Conservation (phyloP, 305 asterid genomes). For the Plantago coronopus region DNA sequence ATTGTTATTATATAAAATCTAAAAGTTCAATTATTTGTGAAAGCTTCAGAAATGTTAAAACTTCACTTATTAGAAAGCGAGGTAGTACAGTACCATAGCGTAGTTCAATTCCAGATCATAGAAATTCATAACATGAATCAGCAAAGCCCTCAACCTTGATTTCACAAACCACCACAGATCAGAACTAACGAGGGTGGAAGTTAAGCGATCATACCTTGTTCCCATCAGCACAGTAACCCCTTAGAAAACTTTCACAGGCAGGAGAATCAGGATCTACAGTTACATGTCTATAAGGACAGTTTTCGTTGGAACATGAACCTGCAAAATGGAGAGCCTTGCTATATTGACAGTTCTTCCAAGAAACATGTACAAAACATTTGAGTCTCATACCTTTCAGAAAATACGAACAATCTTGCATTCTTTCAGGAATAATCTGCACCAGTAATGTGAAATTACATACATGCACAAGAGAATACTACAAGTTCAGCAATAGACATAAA, state of each 20-base stretch:
- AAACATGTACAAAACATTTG: conserved; percentile 17
- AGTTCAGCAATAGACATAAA: conserved; percentile 21
- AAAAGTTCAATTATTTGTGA: too few relatives aligned
- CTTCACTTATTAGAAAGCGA: too few relatives aligned
- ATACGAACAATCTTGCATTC: conserved; percentile 98
- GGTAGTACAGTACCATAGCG: neutral
- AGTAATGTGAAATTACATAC: conserved; percentile 25
- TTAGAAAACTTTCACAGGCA: conserved; percentile 81
- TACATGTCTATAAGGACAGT: conserved; percentile 94
- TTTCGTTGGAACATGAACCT: conserved; percentile 88
- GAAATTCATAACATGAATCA: conserved; percentile 1
- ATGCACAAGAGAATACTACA: conserved; percentile 21
- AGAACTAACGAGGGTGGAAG: conserved; percentile 16
- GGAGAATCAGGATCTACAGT: conserved; percentile 62
- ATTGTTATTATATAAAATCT: too few relatives aligned
- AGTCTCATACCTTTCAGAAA: conserved; percentile 72
- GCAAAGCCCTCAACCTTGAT: conserved; percentile 5
- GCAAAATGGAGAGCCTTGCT: conserved; percentile 35
- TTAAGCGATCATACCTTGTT: conserved; percentile 70
- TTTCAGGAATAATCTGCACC: conserved; percentile 84
- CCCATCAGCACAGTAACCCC: conserved; percentile 94
- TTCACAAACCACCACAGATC: conserved; percentile 13
- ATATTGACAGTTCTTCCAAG: conserved; percentile 8
- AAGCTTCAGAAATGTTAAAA: too few relatives aligned
- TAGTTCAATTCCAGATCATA: neutral